Evolutionary conservation across 2,329 filamentous ascomycete genomes (phyloP).

Genomic region (Sporothrix variecibatus): DNA sequence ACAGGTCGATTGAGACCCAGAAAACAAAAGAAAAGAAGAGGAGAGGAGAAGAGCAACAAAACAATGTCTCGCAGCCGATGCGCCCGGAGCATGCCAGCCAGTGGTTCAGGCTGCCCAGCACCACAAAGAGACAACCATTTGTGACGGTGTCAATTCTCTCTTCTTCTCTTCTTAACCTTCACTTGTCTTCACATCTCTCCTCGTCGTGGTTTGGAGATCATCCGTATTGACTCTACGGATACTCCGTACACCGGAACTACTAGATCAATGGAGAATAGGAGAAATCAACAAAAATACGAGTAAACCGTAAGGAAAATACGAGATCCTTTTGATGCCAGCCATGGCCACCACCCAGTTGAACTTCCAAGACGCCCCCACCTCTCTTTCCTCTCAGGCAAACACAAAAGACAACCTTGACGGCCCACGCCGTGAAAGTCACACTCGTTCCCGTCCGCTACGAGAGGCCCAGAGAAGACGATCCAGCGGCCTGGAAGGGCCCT

Average conservation of each 20-base stretch:
- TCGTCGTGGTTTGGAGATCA: conserved; percentile 1
- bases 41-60: background rate
- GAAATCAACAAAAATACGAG: background rate
- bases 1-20: background rate
- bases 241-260: background rate
- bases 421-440: background rate
- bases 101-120: background rate
- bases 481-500: conserved; percentile 8
- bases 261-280: background rate
- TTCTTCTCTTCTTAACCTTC: too few relatives aligned
- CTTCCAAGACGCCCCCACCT: background rate
- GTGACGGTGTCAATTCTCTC: background rate
- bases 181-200: background rate
- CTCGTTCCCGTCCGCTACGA: background rate
- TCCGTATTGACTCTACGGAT: background rate
- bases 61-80: conserved; percentile 6
- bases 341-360: background rate
- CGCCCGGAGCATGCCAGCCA: background rate
- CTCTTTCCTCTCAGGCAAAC: background rate
- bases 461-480: background rate
- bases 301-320: background rate
- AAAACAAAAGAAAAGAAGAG: background rate
- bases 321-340: background rate
- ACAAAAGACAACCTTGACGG: background rate
- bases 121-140: background rate